A percentile compares a stretch with the other conserved stretches of the same genome.
phyloP scores from a whole-genome alignment of 768 basidiomycete genomes.

The Nevesoporus exiguus region DNA sequence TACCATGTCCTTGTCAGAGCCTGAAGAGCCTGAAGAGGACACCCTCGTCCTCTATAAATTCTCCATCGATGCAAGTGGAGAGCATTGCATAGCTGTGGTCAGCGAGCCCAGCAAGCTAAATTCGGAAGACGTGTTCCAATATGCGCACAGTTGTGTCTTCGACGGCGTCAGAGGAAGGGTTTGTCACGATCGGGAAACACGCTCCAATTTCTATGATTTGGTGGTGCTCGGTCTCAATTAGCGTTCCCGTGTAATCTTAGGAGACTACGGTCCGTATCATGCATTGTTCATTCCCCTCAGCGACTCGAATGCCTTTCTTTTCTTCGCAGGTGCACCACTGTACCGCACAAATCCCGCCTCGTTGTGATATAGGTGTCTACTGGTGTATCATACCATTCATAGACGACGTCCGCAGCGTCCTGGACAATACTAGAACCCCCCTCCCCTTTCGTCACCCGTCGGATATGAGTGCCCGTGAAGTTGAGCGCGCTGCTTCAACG shows the following conservation, averaged over 20 bases:
- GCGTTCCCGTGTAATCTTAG: not conserved
- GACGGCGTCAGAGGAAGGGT: constrained; percentile 21
- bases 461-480: not conserved
- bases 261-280: not conserved
- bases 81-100: constrained; percentile 7
- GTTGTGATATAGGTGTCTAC: not conserved
- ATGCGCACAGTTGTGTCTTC: constrained; percentile 4
- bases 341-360: not conserved
- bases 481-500: not conserved
- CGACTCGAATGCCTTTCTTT: not conserved
- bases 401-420: not conserved
- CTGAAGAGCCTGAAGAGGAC: not conserved
- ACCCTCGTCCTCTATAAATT: constrained; percentile 16
- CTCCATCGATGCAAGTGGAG: constrained; percentile 19
- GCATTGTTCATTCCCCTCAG: not conserved
- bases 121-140: constrained; percentile 5
- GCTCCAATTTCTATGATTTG: constrained; percentile 4
- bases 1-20: constrained; percentile 4
- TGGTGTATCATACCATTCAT: not conserved
- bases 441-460: not conserved
- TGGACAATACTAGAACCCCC: not conserved
- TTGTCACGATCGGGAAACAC: constrained; percentile 4
- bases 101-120: constrained; percentile 13
- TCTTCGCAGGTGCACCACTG: not conserved
- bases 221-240: constrained; percentile 16